Evolutionary conservation across 2,329 filamentous ascomycete species (phyloP).

Genomic region (Tolypocladium guangdongense): DNA sequence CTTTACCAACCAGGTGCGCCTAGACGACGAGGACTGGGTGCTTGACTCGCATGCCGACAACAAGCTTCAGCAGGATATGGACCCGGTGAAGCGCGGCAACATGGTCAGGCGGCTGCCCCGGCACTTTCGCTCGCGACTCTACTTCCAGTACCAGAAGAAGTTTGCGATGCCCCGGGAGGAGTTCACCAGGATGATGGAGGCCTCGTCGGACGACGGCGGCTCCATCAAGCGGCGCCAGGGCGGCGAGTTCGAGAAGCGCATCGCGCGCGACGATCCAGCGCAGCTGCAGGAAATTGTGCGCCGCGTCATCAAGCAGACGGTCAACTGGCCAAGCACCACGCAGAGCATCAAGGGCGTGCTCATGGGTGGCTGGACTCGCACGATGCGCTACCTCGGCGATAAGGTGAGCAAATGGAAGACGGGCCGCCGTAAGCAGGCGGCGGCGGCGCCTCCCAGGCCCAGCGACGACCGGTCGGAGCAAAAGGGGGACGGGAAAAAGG

Average conservation of each 20-base stretch:
- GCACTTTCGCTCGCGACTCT: conserved; percentile 77
- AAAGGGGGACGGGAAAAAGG: not conserved
- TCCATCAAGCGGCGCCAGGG: conserved; percentile 65
- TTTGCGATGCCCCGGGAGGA: conserved; percentile 75
- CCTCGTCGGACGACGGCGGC: conserved; percentile 57
- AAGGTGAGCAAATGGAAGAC: conserved; percentile 60
- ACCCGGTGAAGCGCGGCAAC: conserved; percentile 79
- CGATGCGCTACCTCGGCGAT: conserved; percentile 68
- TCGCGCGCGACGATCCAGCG: conserved; percentile 57
- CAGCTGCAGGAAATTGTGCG: conserved; percentile 63
- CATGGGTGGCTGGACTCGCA: conserved; percentile 62
- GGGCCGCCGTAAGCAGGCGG: conserved; percentile 21
- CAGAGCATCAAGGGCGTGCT: conserved; percentile 78
- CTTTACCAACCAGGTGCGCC: conserved; percentile 49
- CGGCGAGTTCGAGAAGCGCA: conserved; percentile 75
- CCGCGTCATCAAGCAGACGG: conserved; percentile 72
- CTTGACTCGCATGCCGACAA: conserved; percentile 46
- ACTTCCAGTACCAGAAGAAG: conserved; percentile 90
- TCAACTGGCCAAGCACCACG: conserved; percentile 81
- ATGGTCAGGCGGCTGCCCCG: conserved; percentile 90
- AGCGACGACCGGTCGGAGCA: not conserved
- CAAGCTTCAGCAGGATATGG: conserved; percentile 78
- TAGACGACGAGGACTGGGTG: conserved; percentile 28
- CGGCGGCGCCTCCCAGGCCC: not conserved
- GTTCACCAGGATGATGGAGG: conserved; percentile 75